Conservation (phyloP, 73 alveolate genomes). For the Tetrahymena malaccensis region DNA sequence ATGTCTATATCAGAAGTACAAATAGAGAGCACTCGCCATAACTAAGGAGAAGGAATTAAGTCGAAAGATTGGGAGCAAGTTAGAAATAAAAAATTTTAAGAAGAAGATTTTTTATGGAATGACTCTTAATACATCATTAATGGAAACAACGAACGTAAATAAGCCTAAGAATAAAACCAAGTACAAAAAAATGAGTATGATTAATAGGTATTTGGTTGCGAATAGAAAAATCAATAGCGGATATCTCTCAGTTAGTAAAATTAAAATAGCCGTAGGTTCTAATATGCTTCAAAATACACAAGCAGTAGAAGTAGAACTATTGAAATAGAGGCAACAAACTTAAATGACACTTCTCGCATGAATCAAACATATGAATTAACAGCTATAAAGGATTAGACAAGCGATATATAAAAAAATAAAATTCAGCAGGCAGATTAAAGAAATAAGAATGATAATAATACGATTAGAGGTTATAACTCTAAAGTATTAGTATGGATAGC, state of each 20-base stretch:
- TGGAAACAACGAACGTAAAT: neutral
- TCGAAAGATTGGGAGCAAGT: neutral
- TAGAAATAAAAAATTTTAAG: neutral
- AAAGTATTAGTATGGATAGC: neutral
- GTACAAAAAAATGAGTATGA: neutral
- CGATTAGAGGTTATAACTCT: neutral
- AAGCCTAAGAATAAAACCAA: too few species aligned
- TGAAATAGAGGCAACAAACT: neutral
- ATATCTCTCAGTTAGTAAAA: too few species aligned
- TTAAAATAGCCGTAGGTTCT: neutral
- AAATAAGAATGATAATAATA: too few species aligned
- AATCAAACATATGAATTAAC: neutral
- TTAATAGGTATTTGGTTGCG: neutral
- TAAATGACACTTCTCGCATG: neutral
- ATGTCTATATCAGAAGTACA: neutral
- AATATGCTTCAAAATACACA: neutral
- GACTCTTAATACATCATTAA: neutral
- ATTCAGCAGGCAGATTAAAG: neutral
- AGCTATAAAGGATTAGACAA: neutral
- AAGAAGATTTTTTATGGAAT: neutral
- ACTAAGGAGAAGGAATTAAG: neutral
- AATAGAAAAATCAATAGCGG: too few species aligned
- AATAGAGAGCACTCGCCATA: neutral
- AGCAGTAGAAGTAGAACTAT: neutral
- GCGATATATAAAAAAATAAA: too few species aligned